These are phyloP conservation scores for Penicillium sp. DNA, from an alignment of 2,329 filamentous ascomycete species.

Conservation along the genomic window DNA sequence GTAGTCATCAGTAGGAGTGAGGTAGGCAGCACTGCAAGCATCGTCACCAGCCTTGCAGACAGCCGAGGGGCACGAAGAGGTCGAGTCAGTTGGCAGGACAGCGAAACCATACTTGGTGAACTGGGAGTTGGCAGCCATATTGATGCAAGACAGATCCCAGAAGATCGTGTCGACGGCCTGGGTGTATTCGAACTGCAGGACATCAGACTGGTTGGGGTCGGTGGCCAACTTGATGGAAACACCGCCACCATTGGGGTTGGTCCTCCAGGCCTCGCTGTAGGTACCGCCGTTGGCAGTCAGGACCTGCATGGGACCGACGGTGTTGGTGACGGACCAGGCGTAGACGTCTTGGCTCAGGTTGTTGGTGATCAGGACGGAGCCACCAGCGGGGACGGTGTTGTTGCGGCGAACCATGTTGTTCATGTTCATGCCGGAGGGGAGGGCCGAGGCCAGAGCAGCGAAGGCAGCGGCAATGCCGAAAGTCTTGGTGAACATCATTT, in stretches of 20 bases:
- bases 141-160: conserved; percentile 51
- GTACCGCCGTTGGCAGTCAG: conserved; percentile 42
- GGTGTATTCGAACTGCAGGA: conserved; percentile 54
- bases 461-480: conserved; percentile 41
- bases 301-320: conserved; percentile 43
- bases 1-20: conserved; percentile 48
- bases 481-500: conserved; percentile 48
- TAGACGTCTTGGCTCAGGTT: conserved; percentile 46
- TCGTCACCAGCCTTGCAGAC: conserved; percentile 45
- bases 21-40: conserved; percentile 47
- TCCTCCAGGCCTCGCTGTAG: conserved; percentile 44
- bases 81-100: conserved; percentile 38
- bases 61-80: conserved; percentile 41
- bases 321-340: conserved; percentile 49
- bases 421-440: conserved; percentile 36
- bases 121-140: conserved; percentile 39
- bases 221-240: conserved; percentile 52
- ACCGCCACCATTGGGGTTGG: conserved; percentile 48
- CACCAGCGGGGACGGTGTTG: conserved; percentile 29
- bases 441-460: conserved; percentile 39
- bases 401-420: conserved; percentile 31
- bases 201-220: conserved; percentile 37
- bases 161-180: conserved; percentile 40
- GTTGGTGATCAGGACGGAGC: conserved; percentile 48
- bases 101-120: conserved; percentile 46